These are phyloP conservation scores for Aspergillus sp. DNA, from an alignment of 2,329 filamentous ascomycete species.

Conservation along the genomic window DNA sequence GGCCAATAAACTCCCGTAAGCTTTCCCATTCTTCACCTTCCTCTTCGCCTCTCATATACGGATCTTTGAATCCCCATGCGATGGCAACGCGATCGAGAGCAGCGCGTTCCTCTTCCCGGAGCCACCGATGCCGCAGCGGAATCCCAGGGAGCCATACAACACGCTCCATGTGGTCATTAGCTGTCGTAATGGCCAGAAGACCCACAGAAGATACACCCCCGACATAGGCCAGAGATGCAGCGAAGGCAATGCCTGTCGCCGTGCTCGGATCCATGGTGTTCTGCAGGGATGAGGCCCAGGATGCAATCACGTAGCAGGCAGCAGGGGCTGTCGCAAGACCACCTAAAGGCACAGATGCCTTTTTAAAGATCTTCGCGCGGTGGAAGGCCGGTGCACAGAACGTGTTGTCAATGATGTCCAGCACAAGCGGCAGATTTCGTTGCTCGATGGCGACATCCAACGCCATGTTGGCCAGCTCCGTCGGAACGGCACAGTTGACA, in stretches of 20 bases:
- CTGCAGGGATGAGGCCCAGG: conserved; percentile 65
- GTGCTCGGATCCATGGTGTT: conserved; percentile 72
- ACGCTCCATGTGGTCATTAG: conserved; percentile 92
- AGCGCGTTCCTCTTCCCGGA: conserved; percentile 84
- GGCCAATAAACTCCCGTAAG: conserved; percentile 76
- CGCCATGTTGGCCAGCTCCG: conserved; percentile 68
- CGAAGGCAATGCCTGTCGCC: conserved; percentile 76
- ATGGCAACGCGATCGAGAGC: conserved; percentile 82
- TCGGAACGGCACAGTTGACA: conserved; percentile 69
- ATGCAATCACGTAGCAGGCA: conserved; percentile 64
- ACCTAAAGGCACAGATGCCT: conserved; percentile 38
- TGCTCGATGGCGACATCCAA: conserved; percentile 76
- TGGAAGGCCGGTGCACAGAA: conserved; percentile 45
- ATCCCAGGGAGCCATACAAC: conserved; percentile 87
- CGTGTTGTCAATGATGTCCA: conserved; percentile 71
- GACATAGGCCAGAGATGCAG: conserved; percentile 79
- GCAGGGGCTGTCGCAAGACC: conserved; percentile 38
- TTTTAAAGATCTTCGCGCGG: conserved; percentile 44
- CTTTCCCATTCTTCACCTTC: conserved; percentile 87
- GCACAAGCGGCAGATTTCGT: conserved; percentile 73
- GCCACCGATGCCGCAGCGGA: conserved; percentile 76
- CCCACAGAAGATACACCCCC: conserved; percentile 79
- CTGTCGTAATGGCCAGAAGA: conserved; percentile 77
- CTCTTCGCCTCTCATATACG: conserved; percentile 79
- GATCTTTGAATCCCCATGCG: conserved; percentile 88